Conservation (phyloP, 306 rosid species). For the Pyrus communis region DNA sequence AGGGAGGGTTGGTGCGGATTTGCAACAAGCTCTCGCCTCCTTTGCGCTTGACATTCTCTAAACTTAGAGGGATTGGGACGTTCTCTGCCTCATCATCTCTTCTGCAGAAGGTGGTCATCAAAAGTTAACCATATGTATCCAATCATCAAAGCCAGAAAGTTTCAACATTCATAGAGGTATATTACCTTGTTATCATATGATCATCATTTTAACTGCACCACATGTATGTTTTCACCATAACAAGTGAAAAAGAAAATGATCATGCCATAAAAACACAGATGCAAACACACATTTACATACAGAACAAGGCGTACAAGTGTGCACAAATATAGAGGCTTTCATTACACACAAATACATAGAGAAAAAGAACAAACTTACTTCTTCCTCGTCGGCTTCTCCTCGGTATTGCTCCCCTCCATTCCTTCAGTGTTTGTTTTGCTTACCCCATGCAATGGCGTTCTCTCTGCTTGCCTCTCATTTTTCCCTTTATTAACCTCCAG, state of each 20-base stretch:
- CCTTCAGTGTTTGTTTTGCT: slow-evolving; percentile 13
- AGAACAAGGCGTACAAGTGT: not conserved
- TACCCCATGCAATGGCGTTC: slow-evolving; percentile 56
- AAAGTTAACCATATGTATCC: slow-evolving; percentile 1
- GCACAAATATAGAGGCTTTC: not conserved
- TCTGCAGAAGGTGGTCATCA: slow-evolving; percentile 29
- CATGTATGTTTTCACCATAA: not conserved
- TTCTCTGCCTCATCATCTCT: slow-evolving; percentile 55
- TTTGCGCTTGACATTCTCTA: slow-evolving; percentile 39
- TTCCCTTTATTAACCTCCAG: slow-evolving; percentile 36
- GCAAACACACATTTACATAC: not conserved
- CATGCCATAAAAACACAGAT: not conserved
- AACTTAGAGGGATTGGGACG: slow-evolving; percentile 42
- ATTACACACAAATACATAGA: not conserved
- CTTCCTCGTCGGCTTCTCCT: slow-evolving; percentile 44
- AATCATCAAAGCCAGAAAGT: not conserved
- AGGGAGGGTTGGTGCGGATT: slow-evolving; percentile 86
- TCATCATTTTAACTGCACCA: not conserved
- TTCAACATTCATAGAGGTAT: not conserved
- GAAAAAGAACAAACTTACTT: slow-evolving; percentile 36
- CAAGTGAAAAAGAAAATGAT: not conserved
- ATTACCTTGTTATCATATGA: not conserved
- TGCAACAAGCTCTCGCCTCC: slow-evolving; percentile 40
- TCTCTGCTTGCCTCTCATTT: slow-evolving; percentile 31
- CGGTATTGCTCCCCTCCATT: slow-evolving; percentile 19